Base-by-base conservation (phyloP, 176 grass and related monocot genomes). In the Juncus inflexus region DNA sequence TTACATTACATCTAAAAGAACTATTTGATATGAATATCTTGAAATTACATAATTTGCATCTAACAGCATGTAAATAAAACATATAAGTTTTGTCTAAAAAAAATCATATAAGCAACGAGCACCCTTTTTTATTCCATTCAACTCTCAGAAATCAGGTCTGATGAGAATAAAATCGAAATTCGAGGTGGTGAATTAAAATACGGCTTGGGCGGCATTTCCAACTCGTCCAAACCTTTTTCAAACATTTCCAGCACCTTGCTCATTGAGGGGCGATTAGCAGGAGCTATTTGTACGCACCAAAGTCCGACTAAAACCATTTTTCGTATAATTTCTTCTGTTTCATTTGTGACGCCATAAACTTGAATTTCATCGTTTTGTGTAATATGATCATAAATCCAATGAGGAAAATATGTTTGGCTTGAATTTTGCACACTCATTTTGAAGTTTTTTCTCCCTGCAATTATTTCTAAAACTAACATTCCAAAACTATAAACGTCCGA, bases 331-430 rank as follows among this genome's bases (percentile, higher is more conserved):
- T 78, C 58, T 28, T 81, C 69, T 2, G 65, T 68, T 39, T 81
- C 74, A 12, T 35, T 10, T 35, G 69, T 67, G 15, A 89, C 58
- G 41, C 77, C 64, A 45, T 42, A 66, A 35, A 59, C 58, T 62
- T 54, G 9, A 42, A 84, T 9, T 39, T 69, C 70, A 12, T 75
- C 78, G 13, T 42, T 65, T 65, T 52, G 61, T 35, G 61, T 74
- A 40, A 87, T 71, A 58, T 83, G 89, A 3, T 90, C 87, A 55
- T 90, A 78, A 55, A 91, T 83, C 87, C 87, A 91, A 37, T 86
- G 73, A 42, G 83, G 83, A 61, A 91, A 91, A 57, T 86, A 86
- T 42, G 61, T 47, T 45, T 73, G 13, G 37, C 77, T 91, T 0
- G 79, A 68, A 3, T 67, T 83, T 7, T 54, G 35, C 1, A 3